Evolutionary conservation across 495 filamentous ascomycete species (phyloP).

Genomic region (Daldinia decipiens): DNA sequence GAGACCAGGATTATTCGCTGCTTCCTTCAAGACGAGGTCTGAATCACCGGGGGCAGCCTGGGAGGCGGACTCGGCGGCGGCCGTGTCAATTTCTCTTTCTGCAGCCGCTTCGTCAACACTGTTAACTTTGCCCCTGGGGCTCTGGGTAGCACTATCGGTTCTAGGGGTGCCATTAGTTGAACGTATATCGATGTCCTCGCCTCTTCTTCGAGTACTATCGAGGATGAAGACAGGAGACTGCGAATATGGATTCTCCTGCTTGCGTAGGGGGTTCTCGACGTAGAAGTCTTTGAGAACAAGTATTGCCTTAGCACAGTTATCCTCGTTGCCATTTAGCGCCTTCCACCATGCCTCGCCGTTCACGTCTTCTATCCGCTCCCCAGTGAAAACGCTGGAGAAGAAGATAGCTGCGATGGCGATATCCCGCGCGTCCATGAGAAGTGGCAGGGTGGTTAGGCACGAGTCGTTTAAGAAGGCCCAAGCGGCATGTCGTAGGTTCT

Average conservation of each 20-base stretch:
- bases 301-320: conserved; percentile 71
- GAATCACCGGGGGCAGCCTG: conserved; percentile 54
- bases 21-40: conserved; percentile 58
- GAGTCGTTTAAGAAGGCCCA: conserved; percentile 95
- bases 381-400: conserved; percentile 76
- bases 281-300: conserved; percentile 79
- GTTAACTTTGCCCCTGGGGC: conserved; percentile 50
- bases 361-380: conserved; percentile 77
- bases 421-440: conserved; percentile 79
- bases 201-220: conserved; percentile 58
- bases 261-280: conserved; percentile 69
- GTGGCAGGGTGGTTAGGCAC: conserved; percentile 80
- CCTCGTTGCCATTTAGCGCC: conserved; percentile 69
- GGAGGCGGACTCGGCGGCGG: conserved; percentile 48
- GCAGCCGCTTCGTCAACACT: conserved; percentile 47
- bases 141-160: conserved; percentile 54
- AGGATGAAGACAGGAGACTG: conserved; percentile 58
- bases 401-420: conserved; percentile 90
- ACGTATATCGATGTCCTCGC: conserved; percentile 52
- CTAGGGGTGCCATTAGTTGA: conserved; percentile 50
- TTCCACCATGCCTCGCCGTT: conserved; percentile 89
- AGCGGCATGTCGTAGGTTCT: conserved; percentile 79
- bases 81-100: conserved; percentile 46
- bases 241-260: conserved; percentile 53
- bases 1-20: conserved; percentile 56